Evolutionary conservation across 306 rosid genomes (phyloP), one percentile per base, ranked within the genome.

Genomic region (Rosa lucieae): DNA sequence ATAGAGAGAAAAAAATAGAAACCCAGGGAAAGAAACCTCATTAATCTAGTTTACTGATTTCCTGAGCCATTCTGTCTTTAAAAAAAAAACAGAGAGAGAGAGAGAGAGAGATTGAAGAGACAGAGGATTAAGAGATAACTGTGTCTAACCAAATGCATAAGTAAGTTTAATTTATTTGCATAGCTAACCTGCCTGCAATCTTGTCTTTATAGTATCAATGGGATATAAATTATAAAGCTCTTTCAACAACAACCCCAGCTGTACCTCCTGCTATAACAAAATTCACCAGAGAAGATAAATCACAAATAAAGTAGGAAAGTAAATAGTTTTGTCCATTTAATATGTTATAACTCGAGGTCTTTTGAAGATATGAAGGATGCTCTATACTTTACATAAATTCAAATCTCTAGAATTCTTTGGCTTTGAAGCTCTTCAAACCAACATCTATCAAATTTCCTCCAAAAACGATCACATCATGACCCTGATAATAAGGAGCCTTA

Each of bases 171-270:
- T 10, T 20, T 49, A 44, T 68, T 62, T 23, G 23, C 72, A 75
- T 29, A 62, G 72, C 51, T 75, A 86, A 79, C 91, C 78, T 89
- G 89, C 99, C 99, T 94, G 97, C 71, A 94, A 87, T 78, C 99
- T 92, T 69, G 99, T 94, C 88, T 92, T 94, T 87, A 92, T 92
- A 44, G 99, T 94, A 85, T 92, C 99, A 62, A 94, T 94, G 58
- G 99, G 97, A 85, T 23, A 23, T 23, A 94, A 82, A 87, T 84
- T 23, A 23, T 23, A 94, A 82, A 87, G 91, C 95, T 63, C 97
- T 88, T 89, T 94, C 99, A 77, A 94, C 99, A 81, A 94, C 93
- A 70, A 89, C 97, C 72, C 97, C 99, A 63, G 99, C 92, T 55
- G 97, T 86, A 81, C 97, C 99, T 81, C 97, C 93, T 23, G 26